Conservation (phyloP, 2,329 filamentous ascomycete genomes). For the Apiospora rasikravindrae region DNA sequence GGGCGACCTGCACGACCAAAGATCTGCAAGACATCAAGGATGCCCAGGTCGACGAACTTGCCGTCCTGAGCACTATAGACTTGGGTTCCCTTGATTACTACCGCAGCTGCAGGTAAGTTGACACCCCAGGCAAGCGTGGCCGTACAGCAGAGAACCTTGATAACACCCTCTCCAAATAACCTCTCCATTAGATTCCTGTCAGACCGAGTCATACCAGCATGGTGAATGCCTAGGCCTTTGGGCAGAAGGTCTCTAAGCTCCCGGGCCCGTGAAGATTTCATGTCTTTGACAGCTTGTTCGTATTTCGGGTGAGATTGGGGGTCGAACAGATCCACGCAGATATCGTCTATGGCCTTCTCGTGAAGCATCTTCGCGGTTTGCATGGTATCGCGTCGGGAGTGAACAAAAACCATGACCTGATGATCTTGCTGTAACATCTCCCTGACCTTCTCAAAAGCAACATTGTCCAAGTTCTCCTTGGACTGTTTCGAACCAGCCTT, state of each 20-base stretch:
- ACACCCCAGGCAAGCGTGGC: conserved; percentile 98
- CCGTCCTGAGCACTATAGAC: conserved; percentile 96
- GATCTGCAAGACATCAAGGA: conserved; percentile 95
- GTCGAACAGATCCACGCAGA: conserved; percentile 82
- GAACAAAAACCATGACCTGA: conserved; percentile 99
- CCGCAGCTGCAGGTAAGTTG: conserved; percentile 93
- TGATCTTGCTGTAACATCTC: conserved; percentile 93
- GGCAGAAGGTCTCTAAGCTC: conserved; percentile 88
- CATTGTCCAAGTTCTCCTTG: conserved; percentile 85
- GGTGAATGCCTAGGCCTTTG: conserved; percentile 93
- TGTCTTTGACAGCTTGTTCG: conserved; percentile 78
- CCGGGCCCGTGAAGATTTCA: conserved; percentile 82
- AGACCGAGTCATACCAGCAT: conserved; percentile 93
- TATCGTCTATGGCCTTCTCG: conserved; percentile 83
- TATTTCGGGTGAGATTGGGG: conserved; percentile 80
- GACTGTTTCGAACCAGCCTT: conserved; percentile 82
- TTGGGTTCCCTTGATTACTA: conserved; percentile 97
- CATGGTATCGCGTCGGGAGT: conserved; percentile 93
- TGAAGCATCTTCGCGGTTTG: conserved; percentile 84
- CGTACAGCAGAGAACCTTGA: conserved; percentile 97
- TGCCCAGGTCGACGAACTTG: conserved; percentile 95
- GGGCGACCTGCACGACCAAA: conserved; percentile 98
- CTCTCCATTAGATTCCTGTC: conserved; percentile 96
- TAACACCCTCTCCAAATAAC: conserved; percentile 87
- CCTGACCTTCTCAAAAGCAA: conserved; percentile 91